Conservation (phyloP, 1,139 yeast species). For the Hansenula sp. region DNA sequence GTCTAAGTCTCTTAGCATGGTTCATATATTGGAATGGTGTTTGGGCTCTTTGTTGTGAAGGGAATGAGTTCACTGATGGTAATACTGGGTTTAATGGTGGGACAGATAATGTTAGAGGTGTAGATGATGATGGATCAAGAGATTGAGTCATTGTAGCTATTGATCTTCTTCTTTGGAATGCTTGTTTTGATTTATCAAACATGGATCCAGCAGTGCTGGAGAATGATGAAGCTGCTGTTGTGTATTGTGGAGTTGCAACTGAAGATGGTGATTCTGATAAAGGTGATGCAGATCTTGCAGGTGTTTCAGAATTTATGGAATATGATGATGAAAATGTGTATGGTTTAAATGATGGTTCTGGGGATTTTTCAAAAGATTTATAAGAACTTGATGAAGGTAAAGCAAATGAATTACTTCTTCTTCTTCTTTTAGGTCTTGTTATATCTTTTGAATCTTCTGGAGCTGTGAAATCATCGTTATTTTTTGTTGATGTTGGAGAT, state of each 20-base stretch:
- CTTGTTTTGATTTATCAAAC: background rate
- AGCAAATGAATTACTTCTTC: slow-evolving; percentile 1
- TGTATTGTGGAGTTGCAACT: too few species aligned
- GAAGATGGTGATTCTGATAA: background rate
- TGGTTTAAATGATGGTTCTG: background rate
- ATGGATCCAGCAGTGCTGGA: slow-evolving; percentile 1
- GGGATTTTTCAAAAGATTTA: background rate
- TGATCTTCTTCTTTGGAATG: slow-evolving; percentile 8
- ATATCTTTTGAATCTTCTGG: background rate
- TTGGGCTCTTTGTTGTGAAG: slow-evolving; percentile 16
- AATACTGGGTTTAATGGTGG: slow-evolving; percentile 36
- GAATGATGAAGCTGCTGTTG: background rate
- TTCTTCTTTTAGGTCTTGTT: background rate
- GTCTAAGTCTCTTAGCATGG: slow-evolving; percentile 46
- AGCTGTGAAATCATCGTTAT: too few species aligned
- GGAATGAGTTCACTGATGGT: slow-evolving; percentile 33
- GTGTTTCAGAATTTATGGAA: background rate
- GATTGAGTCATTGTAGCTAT: slow-evolving; percentile 8
- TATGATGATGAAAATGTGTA: background rate
- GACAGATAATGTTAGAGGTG: slow-evolving; percentile 18
- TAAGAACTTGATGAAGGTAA: background rate
- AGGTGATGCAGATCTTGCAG: slow-evolving; percentile 8
- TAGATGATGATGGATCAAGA: slow-evolving; percentile 1
- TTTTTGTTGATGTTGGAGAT: background rate
- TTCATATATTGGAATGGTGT: slow-evolving; percentile 44